Conservation (phyloP, 2,329 filamentous ascomycete species). For the Verticillium longisporum region DNA sequence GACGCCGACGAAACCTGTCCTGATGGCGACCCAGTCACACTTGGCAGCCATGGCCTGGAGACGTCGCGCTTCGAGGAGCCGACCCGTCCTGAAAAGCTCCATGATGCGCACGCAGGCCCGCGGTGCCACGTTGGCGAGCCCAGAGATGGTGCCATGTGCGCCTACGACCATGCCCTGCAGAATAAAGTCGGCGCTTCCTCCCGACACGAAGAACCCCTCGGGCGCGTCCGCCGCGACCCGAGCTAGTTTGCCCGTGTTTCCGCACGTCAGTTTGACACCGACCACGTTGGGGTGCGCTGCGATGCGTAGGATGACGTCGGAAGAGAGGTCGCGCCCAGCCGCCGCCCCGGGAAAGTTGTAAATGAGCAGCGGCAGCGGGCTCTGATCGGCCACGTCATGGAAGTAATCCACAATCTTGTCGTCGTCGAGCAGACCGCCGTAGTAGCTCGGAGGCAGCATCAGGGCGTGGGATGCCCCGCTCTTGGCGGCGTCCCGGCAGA, state of each 20-base stretch:
- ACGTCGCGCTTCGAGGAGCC: conserved; percentile 45
- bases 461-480: conserved; percentile 63
- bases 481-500: conserved; percentile 56
- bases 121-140: conserved; percentile 64
- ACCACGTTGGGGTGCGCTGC: conserved; percentile 50
- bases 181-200: conserved; percentile 68
- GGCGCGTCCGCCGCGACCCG: conserved; percentile 38
- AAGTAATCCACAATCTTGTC: conserved; percentile 57
- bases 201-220: conserved; percentile 57
- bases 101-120: conserved; percentile 56
- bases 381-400: conserved; percentile 46
- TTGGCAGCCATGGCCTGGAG: conserved; percentile 39
- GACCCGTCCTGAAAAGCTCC: conserved; percentile 53
- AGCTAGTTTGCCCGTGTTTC: conserved; percentile 59
- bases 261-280: conserved; percentile 57
- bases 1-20: conserved; percentile 40
- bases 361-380: conserved; percentile 53
- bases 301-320: conserved; percentile 47
- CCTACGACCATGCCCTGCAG: conserved; percentile 64
- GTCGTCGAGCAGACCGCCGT: conserved; percentile 51
- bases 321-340: conserved; percentile 49
- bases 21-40: conserved; percentile 38
- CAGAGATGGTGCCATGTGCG: conserved; percentile 65
- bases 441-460: conserved; percentile 64
- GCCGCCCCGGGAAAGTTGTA: conserved; percentile 58